phyloP scores from a whole-genome alignment of 306 rosid species.

The Urtica urens region DNA sequence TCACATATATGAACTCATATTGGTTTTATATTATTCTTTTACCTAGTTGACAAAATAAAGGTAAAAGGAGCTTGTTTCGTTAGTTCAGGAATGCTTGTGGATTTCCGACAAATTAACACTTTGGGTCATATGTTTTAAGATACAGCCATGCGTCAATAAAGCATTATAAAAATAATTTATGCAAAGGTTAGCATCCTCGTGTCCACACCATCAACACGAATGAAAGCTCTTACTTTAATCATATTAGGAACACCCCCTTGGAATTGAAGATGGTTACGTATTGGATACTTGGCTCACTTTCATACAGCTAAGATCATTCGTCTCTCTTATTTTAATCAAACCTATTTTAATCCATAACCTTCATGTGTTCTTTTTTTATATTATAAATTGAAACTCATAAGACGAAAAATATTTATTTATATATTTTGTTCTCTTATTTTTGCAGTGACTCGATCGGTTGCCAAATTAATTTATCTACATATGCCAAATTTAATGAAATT shows the following conservation, averaged over 20 bases:
- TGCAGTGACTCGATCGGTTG: too few relatives aligned
- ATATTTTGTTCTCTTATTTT: too few relatives aligned
- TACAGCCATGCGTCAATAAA: slow-evolving; percentile 4
- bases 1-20: too few relatives aligned
- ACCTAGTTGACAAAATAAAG: too few relatives aligned
- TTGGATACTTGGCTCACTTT: slow-evolving; percentile 11
- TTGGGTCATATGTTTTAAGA: slow-evolving; percentile 6
- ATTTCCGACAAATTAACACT: slow-evolving; percentile 10
- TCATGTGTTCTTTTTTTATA: too few relatives aligned
- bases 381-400: too few relatives aligned
- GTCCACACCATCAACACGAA: slow-evolving; percentile 5
- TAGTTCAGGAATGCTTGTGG: slow-evolving; percentile 3
- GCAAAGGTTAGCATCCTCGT: slow-evolving; percentile 1
- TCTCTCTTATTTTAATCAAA: background rate
- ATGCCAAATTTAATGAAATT: too few relatives aligned
- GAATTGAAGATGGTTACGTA: slow-evolving; percentile 5
- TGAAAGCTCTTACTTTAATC: background rate
- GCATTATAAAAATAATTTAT: background rate
- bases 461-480: too few relatives aligned
- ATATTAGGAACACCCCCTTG: too few relatives aligned
- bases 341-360: too few relatives aligned
- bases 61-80: background rate
- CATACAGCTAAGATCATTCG: slow-evolving; percentile 15
- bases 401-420: too few relatives aligned
- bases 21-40: too few relatives aligned